Percentiles rank a stretch among this genome's conserved stretches.
Conservation (phyloP, 805 yeast species). For the Starmerella sirachaensis region DNA sequence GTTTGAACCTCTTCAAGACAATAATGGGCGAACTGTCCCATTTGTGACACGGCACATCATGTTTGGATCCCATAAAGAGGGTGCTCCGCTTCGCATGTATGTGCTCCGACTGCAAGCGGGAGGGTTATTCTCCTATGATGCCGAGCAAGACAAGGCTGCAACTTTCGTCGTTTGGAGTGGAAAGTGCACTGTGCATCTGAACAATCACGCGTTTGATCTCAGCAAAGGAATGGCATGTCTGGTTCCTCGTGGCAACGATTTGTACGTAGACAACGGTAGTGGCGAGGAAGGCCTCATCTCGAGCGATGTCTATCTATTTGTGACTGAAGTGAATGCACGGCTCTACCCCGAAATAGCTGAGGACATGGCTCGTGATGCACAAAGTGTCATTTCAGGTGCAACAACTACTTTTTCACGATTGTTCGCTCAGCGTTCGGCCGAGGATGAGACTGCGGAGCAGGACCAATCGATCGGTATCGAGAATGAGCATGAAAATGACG, state of each 20-base stretch:
- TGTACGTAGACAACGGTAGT: constrained; percentile 15
- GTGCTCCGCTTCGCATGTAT: constrained; percentile 10
- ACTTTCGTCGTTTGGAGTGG: constrained; percentile 21
- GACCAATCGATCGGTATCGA: not conserved
- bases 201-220: constrained; percentile 13
- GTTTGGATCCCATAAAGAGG: constrained; percentile 6
- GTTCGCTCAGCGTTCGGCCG: constrained; percentile 1
- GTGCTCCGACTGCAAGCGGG: constrained; percentile 15
- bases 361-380: constrained; percentile 15
- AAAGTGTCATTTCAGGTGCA: constrained; percentile 10
- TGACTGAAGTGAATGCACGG: constrained; percentile 13
- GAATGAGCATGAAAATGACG: not conserved
- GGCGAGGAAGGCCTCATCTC: constrained; percentile 1
- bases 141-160: constrained; percentile 15
- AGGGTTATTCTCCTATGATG: constrained; percentile 11
- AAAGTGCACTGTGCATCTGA: constrained; percentile 10
- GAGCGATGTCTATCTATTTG: constrained; percentile 11
- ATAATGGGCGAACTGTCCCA: constrained; percentile 10
- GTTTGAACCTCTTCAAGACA: constrained; percentile 8
- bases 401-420: constrained; percentile 6
- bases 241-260: constrained; percentile 20
- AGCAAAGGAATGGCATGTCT: constrained; percentile 17
- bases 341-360: constrained; percentile 14
- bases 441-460: not conserved
- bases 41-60: constrained; percentile 5